Base-by-base conservation (phyloP, 2,329 filamentous ascomycete species). In the Pyrenophora teres region DNA sequence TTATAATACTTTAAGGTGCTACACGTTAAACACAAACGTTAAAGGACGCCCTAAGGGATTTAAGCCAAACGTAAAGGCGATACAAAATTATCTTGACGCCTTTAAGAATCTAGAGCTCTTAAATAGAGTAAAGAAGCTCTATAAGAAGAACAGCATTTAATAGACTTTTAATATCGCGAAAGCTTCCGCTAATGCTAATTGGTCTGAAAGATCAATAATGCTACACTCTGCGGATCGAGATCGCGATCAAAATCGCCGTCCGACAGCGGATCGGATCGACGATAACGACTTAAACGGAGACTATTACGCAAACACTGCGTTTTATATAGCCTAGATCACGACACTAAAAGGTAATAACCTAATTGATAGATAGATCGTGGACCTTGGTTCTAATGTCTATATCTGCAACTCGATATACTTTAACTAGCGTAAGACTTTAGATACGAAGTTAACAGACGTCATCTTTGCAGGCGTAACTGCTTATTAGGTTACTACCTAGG, bases 301-400 rank as follows among this genome's bases (percentile, higher is more conserved):
- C 41, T 25, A 27, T 16, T 44, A 44, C 31, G 41, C 41, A 44
- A 44, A 44, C 19, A 23, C 31, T 32, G 31, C 41, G 4, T 44
- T n/a, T 36, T 27, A 31, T 23, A 36, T 23, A 23, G 42, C 42
- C 30, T 27, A 45, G 18, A 45, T 45, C 18, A 18, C 39, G 1
- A 31, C 32, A 13, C 13, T 30, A 30, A 37, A 19, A 33, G 37
- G 27, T 15, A 3, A 39, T 19, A 23, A 19, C 6, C 41, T 51
- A 2, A 2, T 32, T 2, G 31, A 52, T 23, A 23, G 43, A 43
- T 52, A 38, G 50, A 43, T 52, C 12, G 27, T 52, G 1, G 43
- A 52, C 15, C 50, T 43, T 33, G 43, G 50, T 15, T 52, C 43
- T 5, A 48, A 47, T 18, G 31, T 40, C 18, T 38, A 41, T 9